Percentiles rank a stretch among this genome's conserved stretches.
Evolutionary conservation across 2,329 filamentous ascomycete species (phyloP).

Genomic region (Aspergillus pseudoviridinutans): DNA sequence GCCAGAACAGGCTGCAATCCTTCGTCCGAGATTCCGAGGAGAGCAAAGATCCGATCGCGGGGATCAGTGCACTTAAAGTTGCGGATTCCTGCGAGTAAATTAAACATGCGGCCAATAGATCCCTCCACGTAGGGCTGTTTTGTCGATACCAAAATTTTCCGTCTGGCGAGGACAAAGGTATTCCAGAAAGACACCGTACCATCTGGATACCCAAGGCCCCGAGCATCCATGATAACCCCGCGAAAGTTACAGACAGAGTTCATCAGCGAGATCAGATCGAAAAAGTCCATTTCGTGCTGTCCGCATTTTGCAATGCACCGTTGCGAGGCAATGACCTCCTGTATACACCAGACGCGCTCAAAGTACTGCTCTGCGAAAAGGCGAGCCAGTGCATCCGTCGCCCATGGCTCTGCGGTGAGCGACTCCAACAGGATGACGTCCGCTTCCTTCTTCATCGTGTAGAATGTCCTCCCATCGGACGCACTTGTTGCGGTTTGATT

Average conservation of each 20-base stretch:
- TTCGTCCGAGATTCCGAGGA: background rate
- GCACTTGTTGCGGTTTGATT: background rate
- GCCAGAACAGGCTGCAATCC: background rate
- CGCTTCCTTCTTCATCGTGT: background rate
- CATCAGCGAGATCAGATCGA: background rate
- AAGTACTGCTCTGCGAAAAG: background rate
- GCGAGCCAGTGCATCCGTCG: background rate
- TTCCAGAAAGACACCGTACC: background rate
- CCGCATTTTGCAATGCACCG: background rate
- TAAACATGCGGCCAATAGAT: background rate
- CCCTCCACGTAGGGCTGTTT: background rate
- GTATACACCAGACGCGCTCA: background rate
- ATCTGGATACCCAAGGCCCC: background rate
- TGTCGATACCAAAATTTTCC: background rate
- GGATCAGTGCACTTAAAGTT: background rate
- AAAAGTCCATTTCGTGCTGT: background rate
- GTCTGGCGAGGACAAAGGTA: background rate
- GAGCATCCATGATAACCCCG: background rate
- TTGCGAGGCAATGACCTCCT: background rate
- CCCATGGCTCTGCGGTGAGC: background rate
- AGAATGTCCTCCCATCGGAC: background rate
- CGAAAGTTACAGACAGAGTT: background rate
- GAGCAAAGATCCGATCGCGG: background rate
- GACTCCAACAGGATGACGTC: background rate
- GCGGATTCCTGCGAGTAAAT: background rate